Conservation (phyloP, 805 yeast genomes). For the Deakozyma indianensis region DNA sequence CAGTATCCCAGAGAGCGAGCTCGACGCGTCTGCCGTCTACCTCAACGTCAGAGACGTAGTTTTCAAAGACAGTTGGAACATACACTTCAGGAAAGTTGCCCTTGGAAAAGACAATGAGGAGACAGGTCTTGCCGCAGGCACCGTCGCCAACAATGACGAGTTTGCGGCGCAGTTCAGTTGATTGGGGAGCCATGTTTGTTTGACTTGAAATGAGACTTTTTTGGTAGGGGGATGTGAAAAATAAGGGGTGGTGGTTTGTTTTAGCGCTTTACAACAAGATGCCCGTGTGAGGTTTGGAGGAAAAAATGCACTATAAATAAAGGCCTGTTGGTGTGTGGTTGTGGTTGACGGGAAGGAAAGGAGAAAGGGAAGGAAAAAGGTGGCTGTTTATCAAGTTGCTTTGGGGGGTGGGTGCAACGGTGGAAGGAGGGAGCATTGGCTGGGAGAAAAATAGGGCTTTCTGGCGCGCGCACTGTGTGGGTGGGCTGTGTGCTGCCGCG, state of each 20-base stretch:
- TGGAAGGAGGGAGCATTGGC: too few species aligned
- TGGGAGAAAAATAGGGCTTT: too few species aligned
- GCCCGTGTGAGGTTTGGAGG: too few species aligned
- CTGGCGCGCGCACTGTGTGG: too few species aligned
- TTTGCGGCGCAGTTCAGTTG: conserved; percentile 26
- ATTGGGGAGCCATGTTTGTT: conserved; percentile 1
- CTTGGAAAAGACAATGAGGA: conserved; percentile 68
- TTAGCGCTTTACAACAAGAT: too few species aligned
- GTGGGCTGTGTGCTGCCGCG: too few species aligned
- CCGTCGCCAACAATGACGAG: conserved; percentile 94
- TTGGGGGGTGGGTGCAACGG: too few species aligned
- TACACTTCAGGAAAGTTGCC: conserved; percentile 89
- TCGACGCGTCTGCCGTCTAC: conserved; percentile 86
- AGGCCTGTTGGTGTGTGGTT: not conserved
- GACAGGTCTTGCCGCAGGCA: conserved; percentile 94
- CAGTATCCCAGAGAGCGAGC: conserved; percentile 94
- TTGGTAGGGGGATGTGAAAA: not conserved
- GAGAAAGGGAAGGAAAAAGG: not conserved
- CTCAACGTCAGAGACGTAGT: conserved; percentile 93
- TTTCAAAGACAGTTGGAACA: conserved; percentile 94
- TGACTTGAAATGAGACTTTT: not conserved
- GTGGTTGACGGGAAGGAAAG: not conserved
- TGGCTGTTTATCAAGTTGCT: not conserved
- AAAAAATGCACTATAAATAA: too few species aligned
- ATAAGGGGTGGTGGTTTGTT: not conserved